These are phyloP conservation scores for Phytophthora sp. DNA, from an alignment of 352 stramenopile genomes.

Conservation along the genomic window DNA sequence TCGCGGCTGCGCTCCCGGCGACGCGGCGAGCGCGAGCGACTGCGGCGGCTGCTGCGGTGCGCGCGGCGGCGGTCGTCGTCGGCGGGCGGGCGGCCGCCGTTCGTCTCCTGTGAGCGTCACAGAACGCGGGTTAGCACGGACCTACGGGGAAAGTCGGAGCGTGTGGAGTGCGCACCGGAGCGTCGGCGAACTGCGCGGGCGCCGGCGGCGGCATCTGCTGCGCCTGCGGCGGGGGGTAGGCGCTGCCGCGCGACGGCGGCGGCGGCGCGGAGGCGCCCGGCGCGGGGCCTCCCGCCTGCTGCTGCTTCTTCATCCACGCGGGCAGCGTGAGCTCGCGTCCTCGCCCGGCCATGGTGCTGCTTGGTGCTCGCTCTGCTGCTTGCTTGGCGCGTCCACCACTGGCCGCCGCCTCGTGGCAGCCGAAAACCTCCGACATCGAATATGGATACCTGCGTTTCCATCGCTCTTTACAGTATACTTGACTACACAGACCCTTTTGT, in stretches of 20 bases:
- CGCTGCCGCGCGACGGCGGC: slow-evolving; percentile 14
- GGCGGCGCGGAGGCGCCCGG: neutral
- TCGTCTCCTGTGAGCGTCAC: slow-evolving; percentile 32
- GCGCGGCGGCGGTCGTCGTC: slow-evolving; percentile 34
- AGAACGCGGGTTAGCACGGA: too few species aligned
- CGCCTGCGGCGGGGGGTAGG: slow-evolving; percentile 19
- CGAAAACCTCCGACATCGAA: too few species aligned
- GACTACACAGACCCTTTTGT: too few species aligned
- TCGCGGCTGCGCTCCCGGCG: slow-evolving; percentile 42
- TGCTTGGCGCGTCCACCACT: slow-evolving; percentile 32
- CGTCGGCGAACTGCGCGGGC: slow-evolving; percentile 67
- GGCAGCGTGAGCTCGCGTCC: slow-evolving; percentile 86
- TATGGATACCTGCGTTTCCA: too few species aligned
- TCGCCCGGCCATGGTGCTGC: slow-evolving; percentile 68
- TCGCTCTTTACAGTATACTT: too few species aligned
- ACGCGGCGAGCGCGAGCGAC: slow-evolving; percentile 49
- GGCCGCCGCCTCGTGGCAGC: neutral
- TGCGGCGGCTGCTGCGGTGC: slow-evolving; percentile 50
- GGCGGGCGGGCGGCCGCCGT: slow-evolving; percentile 10
- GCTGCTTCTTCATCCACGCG: slow-evolving; percentile 90
- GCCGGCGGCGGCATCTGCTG: slow-evolving; percentile 28
- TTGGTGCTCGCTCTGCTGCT: slow-evolving; percentile 10
- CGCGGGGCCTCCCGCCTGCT: slow-evolving; percentile 42
- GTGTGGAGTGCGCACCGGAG: slow-evolving; percentile 40
- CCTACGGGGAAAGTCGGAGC: neutral